phyloP scores from a whole-genome alignment of 352 stramenopile genomes.

The Phytophthora vignae region DNA sequence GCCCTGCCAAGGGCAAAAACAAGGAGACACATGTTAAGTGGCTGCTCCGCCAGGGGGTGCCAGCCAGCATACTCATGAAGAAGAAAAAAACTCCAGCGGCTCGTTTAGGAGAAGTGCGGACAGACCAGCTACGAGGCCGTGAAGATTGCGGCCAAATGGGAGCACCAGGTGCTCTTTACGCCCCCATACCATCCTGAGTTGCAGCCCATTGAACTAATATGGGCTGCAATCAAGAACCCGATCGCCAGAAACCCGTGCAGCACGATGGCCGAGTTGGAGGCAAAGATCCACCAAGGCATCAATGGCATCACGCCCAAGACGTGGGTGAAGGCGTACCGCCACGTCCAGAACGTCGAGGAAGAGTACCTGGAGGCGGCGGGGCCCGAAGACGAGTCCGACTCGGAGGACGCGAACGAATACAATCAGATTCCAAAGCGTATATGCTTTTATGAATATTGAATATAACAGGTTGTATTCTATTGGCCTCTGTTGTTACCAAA shows the following conservation, averaged over 20 bases:
- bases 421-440: background rate
- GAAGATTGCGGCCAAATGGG: background rate
- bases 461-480: background rate
- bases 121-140: background rate
- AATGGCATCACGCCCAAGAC: background rate
- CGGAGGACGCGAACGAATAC: background rate
- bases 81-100: no score
- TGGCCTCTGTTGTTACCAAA: background rate
- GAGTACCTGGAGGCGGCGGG: background rate
- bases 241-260: background rate
- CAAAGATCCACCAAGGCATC: background rate
- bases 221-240: background rate
- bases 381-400: background rate
- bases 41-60: background rate
- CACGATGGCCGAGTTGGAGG: background rate
- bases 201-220: background rate
- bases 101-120: background rate
- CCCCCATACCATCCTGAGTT: background rate
- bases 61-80: no score
- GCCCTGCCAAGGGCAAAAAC: background rate
- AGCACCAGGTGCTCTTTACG: background rate
- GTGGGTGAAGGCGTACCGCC: background rate
- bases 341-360: background rate
- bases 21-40: background rate
- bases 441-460: background rate